Conservation (phyloP, 192 early-diverging fungal species). For the Rhizoclosmatium globosum region DNA sequence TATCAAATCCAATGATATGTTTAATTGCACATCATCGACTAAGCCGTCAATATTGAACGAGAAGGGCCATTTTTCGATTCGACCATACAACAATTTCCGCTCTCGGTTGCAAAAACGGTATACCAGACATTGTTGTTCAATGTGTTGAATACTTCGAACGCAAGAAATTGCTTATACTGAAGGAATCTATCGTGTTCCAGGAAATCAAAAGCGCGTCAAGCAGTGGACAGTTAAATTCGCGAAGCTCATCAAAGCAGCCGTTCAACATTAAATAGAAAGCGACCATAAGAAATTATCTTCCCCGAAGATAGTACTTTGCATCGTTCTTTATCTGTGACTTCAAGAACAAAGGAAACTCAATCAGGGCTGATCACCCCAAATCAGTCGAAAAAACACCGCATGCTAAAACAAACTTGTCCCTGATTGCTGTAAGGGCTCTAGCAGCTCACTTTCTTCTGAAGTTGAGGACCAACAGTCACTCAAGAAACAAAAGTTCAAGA, state of each 20-base stretch:
- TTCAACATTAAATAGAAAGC: background rate
- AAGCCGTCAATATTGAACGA: background rate
- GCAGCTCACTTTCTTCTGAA: background rate
- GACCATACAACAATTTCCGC: background rate
- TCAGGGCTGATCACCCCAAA: background rate
- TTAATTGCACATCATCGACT: background rate
- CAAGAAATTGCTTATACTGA: slow-evolving; percentile 17
- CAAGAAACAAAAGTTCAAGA: background rate
- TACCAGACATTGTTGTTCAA: slow-evolving; percentile 31
- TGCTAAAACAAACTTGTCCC: background rate
- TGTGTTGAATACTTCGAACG: slow-evolving; percentile 20
- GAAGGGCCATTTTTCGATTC: slow-evolving; percentile 23
- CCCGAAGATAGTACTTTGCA: no score
- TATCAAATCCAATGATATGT: no score
- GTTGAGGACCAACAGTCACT: background rate
- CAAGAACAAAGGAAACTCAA: background rate
- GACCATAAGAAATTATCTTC: no score
- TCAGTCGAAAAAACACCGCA: background rate
- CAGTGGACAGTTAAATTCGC: slow-evolving; percentile 28
- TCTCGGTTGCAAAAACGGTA: slow-evolving; percentile 18
- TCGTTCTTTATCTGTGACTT: background rate
- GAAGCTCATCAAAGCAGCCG: background rate
- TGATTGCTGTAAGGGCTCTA: background rate
- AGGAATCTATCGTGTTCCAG: slow-evolving; percentile 39
- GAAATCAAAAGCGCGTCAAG: slow-evolving; percentile 32